A percentile compares a stretch with the other conserved stretches of the same genome.
These are phyloP conservation scores for Yamadazyma dushanensis DNA, from an alignment of 1,139 yeast genomes.

Conservation along the genomic window DNA sequence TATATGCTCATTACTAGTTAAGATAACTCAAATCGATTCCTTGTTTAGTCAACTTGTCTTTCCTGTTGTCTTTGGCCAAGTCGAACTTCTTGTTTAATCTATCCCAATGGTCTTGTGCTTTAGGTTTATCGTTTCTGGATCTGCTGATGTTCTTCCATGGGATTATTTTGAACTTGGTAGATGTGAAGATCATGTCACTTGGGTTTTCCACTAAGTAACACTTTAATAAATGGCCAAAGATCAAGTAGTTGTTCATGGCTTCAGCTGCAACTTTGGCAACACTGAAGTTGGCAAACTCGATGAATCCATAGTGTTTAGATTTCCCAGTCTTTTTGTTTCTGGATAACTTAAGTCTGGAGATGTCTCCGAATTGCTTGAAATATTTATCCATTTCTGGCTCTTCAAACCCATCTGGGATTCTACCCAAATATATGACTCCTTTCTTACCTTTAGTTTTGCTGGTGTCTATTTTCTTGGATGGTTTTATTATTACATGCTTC, in stretches of 20 bases:
- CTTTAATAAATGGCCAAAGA: conserved; percentile 81
- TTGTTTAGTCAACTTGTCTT: conserved; percentile 46
- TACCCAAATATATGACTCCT: conserved; percentile 85
- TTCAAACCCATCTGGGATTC: conserved; percentile 90
- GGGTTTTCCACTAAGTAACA: conserved; percentile 55
- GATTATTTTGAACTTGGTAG: conserved; percentile 58
- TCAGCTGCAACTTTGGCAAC: conserved; percentile 91
- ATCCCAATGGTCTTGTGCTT: conserved; percentile 60
- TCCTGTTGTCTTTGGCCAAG: conserved; percentile 41
- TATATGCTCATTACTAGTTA: conserved; percentile 13
- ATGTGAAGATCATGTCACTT: conserved; percentile 55
- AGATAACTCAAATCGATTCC: conserved; percentile 53
- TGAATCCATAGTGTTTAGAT: conserved; percentile 89
- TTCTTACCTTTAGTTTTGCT: conserved; percentile 26
- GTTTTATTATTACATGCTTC: conserved; percentile 30
- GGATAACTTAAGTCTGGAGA: conserved; percentile 74
- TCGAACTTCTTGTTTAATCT: conserved; percentile 47
- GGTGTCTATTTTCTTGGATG: conserved; percentile 21
- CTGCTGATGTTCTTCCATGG: conserved; percentile 63
- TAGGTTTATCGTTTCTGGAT: conserved; percentile 56
- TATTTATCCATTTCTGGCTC: conserved; percentile 79
- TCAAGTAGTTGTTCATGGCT: conserved; percentile 90
- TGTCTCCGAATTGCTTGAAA: conserved; percentile 86
- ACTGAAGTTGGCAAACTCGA: conserved; percentile 67
- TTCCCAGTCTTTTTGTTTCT: conserved; percentile 90